Evolutionary conservation across 1,284 basidiomycete genomes (phyloP).

Genomic region (Boletellus deceptivus): DNA sequence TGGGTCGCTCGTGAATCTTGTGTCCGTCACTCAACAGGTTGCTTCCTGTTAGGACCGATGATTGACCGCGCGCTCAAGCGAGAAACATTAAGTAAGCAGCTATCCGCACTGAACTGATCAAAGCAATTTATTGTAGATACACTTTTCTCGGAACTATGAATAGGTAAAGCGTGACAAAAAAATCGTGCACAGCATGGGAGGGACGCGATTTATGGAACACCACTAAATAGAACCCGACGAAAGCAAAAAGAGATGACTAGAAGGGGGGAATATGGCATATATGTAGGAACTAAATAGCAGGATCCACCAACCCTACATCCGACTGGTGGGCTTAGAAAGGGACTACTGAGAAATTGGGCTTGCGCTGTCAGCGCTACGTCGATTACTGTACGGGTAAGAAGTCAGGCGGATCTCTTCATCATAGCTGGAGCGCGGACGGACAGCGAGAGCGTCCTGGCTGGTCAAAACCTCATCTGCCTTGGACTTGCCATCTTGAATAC

Average conservation of each 20-base stretch:
- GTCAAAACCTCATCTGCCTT: conserved; percentile 4
- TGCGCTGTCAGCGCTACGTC: too few relatives aligned
- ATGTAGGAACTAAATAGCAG: not conserved
- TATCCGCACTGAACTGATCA: too few relatives aligned
- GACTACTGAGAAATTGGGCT: conserved; percentile 5
- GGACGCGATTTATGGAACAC: conserved; percentile 9
- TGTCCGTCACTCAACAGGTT: not conserved
- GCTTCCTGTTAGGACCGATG: conserved; percentile 11
- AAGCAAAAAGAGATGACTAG: not conserved
- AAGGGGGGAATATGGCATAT: not conserved
- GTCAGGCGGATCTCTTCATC: conserved; percentile 48
- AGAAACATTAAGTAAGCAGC: too few relatives aligned
- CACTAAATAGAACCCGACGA: not conserved
- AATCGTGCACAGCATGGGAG: not conserved
- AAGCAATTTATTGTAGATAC: too few relatives aligned
- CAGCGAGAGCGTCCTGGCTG: conserved; percentile 17
- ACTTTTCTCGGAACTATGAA: not conserved
- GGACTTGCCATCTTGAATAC: conserved; percentile 33
- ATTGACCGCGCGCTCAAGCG: not conserved
- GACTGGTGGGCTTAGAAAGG: not conserved
- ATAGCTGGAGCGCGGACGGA: conserved; percentile 32
- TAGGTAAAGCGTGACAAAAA: conserved; percentile 1
- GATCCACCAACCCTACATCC: not conserved
- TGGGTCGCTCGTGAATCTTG: not conserved
- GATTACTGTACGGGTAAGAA: conserved; percentile 38